Conservation (phyloP, 2,329 filamentous ascomycete genomes). For the Chaetomiaceae sp. region DNA sequence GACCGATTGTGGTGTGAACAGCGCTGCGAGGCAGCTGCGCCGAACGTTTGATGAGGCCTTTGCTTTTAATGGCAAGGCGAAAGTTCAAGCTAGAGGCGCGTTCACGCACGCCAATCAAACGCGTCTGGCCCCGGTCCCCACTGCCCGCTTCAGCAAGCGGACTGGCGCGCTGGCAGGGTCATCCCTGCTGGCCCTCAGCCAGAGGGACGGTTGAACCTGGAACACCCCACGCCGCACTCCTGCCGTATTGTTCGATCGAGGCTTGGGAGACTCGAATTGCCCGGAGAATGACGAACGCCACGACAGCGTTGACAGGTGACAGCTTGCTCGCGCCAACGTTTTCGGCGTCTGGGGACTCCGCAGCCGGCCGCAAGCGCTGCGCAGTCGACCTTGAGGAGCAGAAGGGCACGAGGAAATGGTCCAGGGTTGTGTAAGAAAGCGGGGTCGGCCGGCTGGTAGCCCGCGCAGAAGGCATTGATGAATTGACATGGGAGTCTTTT, state of each 20-base stretch:
- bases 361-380: no score
- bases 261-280: slow-evolving; percentile 2
- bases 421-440: no score
- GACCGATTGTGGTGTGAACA: no score
- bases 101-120: slow-evolving; percentile 12
- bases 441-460: no score
- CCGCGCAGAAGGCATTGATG: background rate
- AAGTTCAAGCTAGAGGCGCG: background rate
- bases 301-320: no score
- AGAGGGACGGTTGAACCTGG: no score
- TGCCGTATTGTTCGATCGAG: slow-evolving; percentile 14
- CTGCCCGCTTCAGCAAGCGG: slow-evolving; percentile 6
- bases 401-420: no score
- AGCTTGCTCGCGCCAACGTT: background rate
- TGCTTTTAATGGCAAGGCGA: background rate
- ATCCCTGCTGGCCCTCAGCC: slow-evolving; percentile 8
- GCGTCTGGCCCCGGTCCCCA: slow-evolving; percentile 5
- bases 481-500: no score
- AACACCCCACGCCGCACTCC: slow-evolving; percentile 18
- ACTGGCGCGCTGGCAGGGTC: slow-evolving; percentile 3
- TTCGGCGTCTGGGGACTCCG: no score
- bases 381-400: no score
- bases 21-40: background rate
- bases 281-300: slow-evolving; percentile 3
- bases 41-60: slow-evolving; percentile 8